phyloP scores from a whole-genome alignment of 805 yeast species.

The Candida stauntonica region DNA sequence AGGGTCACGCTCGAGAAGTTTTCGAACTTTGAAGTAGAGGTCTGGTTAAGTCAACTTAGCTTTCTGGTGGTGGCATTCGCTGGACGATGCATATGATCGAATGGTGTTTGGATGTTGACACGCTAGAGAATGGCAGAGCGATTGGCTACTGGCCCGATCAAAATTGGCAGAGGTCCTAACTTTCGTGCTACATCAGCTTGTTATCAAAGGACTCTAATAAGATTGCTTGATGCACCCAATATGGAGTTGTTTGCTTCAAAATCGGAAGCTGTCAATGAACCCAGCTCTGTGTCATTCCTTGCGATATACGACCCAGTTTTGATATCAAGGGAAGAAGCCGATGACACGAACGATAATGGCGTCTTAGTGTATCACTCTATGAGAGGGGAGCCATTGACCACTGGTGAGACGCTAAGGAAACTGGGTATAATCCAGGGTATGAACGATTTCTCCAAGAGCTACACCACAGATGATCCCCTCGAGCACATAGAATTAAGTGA shows the following conservation, averaged over 20 bases:
- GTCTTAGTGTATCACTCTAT: not conserved
- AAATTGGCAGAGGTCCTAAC: too few relatives aligned
- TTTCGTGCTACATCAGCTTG: too few relatives aligned
- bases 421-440: conserved; percentile 42
- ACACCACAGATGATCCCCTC: conserved; percentile 14
- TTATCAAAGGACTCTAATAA: too few relatives aligned
- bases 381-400: too few relatives aligned
- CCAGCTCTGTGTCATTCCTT: conserved; percentile 25
- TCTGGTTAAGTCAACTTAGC: too few relatives aligned
- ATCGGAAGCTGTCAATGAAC: conserved; percentile 12
- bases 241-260: conserved; percentile 24
- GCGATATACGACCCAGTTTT: conserved; percentile 37
- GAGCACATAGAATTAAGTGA: conserved; percentile 28
- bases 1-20: too few relatives aligned
- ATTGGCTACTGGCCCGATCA: too few relatives aligned
- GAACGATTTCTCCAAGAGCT: conserved; percentile 13
- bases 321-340: conserved; percentile 31
- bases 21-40: too few relatives aligned
- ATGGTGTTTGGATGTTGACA: too few relatives aligned
- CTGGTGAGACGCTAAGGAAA: conserved; percentile 25
- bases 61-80: too few relatives aligned
- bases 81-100: too few relatives aligned
- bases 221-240: not conserved
- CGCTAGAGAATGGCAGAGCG: too few relatives aligned
- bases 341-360: conserved; percentile 8